These are phyloP conservation scores for Penicillium sp. DNA, from an alignment of 2,329 filamentous ascomycete species.

Conservation along the genomic window DNA sequence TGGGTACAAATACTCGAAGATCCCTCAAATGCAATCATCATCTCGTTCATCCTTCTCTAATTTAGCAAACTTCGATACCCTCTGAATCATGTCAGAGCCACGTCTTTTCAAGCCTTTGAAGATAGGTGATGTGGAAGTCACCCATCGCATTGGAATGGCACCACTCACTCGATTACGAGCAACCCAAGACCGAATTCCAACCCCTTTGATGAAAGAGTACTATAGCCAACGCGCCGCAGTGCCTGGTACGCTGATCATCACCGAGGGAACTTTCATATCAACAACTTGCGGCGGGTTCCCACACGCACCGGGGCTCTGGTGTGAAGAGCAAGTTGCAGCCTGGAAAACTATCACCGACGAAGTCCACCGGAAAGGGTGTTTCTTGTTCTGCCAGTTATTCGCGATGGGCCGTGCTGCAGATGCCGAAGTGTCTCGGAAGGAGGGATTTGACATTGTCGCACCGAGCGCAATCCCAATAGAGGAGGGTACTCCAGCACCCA, in stretches of 20 bases:
- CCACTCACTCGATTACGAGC: neutral
- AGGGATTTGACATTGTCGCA: conserved; percentile 24
- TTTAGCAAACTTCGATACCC: neutral
- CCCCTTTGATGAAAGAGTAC: neutral
- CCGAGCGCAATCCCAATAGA: conserved; percentile 47
- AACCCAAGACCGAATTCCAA: neutral
- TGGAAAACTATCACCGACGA: conserved; percentile 66
- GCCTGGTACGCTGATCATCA: conserved; percentile 61
- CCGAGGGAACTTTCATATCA: conserved; percentile 60
- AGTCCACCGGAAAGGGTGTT: conserved; percentile 64
- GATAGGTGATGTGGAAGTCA: neutral
- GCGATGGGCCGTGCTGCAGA: conserved; percentile 60
- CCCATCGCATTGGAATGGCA: neutral
- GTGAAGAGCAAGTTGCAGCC: conserved; percentile 55
- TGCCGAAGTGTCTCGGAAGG: conserved; percentile 26
- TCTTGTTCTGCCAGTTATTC: conserved; percentile 65
- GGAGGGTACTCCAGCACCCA: conserved; percentile 33
- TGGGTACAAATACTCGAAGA: conserved; percentile 1
- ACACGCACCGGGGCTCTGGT: conserved; percentile 62
- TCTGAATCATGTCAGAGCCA: conserved; percentile 2
- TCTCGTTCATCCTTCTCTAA: neutral
- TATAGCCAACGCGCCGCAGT: conserved; percentile 55
- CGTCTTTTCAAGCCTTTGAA: neutral
- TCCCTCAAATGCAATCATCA: neutral
- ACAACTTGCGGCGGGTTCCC: conserved; percentile 50